Percentiles rank a stretch among this genome's conserved stretches.
phyloP scores from a whole-genome alignment of 805 yeast genomes.

The Kodamaea laetipori region DNA sequence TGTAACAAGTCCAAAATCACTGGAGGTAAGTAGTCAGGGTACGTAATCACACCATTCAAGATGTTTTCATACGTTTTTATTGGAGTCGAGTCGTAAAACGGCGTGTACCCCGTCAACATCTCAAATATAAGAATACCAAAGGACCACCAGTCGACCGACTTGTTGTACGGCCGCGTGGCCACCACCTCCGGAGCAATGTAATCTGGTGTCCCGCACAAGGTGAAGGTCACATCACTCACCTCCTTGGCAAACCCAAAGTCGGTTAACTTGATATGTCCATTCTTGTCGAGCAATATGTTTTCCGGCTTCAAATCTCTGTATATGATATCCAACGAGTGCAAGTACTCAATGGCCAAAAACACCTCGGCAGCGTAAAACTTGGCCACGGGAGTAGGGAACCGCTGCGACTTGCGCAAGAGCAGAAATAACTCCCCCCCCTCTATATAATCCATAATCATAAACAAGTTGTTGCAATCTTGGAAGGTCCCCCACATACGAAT shows the following conservation, averaged over 20 bases:
- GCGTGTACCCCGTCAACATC: conserved; percentile 64
- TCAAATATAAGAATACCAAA: conserved; percentile 61
- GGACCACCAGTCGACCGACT: conserved; percentile 68
- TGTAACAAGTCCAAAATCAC: conserved; percentile 54
- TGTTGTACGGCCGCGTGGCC: conserved; percentile 62
- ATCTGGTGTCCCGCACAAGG: conserved; percentile 66
- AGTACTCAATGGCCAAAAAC: conserved; percentile 56
- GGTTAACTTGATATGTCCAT: conserved; percentile 61
- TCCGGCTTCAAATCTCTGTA: conserved; percentile 65
- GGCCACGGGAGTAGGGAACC: conserved; percentile 65
- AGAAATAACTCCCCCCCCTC: conserved; percentile 66
- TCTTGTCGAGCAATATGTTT: conserved; percentile 57
- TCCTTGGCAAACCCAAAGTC: conserved; percentile 68
- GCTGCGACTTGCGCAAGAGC: conserved; percentile 55
- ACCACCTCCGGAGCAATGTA: conserved; percentile 69
- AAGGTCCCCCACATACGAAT: conserved; percentile 71
- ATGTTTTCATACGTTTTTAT: conserved; percentile 65
- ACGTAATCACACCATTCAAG: conserved; percentile 52
- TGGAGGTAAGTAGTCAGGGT: conserved; percentile 55
- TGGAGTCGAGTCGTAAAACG: conserved; percentile 63
- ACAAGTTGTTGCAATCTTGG: conserved; percentile 56
- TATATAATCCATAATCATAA: conserved; percentile 66
- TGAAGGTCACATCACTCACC: conserved; percentile 59
- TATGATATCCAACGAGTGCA: conserved; percentile 59
- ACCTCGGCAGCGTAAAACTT: conserved; percentile 67